Percentiles rank a stretch among this genome's conserved stretches.
These are phyloP conservation scores for Rhododendron ferrugineum DNA, from an alignment of 148 eudicot species.

Conservation along the genomic window DNA sequence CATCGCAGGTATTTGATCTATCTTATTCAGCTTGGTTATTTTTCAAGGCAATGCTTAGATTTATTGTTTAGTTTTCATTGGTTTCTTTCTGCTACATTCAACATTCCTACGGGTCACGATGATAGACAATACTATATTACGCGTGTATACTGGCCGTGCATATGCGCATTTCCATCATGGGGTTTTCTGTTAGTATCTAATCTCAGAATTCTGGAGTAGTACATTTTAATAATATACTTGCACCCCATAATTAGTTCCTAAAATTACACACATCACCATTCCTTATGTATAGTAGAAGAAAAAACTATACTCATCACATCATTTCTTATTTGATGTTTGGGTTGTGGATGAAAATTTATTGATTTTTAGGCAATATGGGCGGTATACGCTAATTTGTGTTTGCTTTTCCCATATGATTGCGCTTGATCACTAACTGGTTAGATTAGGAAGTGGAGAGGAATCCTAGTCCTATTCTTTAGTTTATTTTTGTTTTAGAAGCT, in stretches of 20 bases:
- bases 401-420: background rate
- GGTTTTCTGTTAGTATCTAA: background rate
- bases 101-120: background rate
- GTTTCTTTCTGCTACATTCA: slow-evolving; percentile 1
- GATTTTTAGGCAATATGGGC: background rate
- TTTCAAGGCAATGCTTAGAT: background rate
- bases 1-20: background rate
- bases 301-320: background rate
- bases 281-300: background rate
- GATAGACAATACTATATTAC: background rate
- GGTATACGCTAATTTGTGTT: background rate
- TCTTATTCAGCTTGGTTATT: background rate
- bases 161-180: background rate
- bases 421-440: background rate
- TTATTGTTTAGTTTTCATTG: background rate
- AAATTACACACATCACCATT: background rate
- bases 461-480: background rate
- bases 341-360: background rate
- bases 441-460: background rate
- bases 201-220: background rate
- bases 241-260: background rate
- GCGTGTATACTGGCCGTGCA: background rate
- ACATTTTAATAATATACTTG: background rate
- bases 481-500: background rate
- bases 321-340: background rate